Evolutionary conservation across 1,139 yeast genomes (phyloP), one percentile per base, ranked within the genome.

Genomic region (Tardiomyces blankii): DNA sequence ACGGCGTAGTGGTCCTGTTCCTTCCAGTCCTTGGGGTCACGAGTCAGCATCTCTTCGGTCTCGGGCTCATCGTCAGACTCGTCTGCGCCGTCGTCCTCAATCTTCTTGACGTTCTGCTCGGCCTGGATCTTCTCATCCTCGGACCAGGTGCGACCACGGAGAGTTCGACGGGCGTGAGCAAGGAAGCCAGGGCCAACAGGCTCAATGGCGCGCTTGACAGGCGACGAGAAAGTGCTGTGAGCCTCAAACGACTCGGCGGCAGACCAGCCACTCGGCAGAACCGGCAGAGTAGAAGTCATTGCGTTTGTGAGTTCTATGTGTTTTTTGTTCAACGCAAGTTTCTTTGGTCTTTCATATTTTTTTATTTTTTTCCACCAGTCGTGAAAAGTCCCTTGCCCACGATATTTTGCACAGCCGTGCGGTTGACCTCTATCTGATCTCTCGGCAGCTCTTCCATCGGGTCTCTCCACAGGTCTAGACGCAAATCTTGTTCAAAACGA

Each of bases 21-120:
- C 70, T 91, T 91, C 98, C 98, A 91, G 65, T 91, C 96, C 76
- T 95, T 84, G 61, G 98, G 96, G 64, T 91, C 97, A 60, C 85
- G 93, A 40, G 75, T 72, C 59, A 89, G 77, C 68, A 91, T 74
- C 45, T 77, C 82, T 43, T 72, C 77, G 52, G 73, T 76, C 51
- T 85, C 89, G 53, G 82, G 89, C 55, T 78, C 82, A 63, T 86
- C 95, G 45, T 84, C 88, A 56, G 80, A 75, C 57, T 80, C 86
- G 47, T 80, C 93, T 53, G 80, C 88, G 56, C 71, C 75, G 57
- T 74, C 70, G 55, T 77, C 82, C 60, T 85, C 94, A 50, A 81
- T 78, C 52, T 70, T 70, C 60, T 77, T 76, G 61, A 86, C 95
- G 67, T 86, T 86, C 69, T 80, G 82, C 65, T 82, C 94, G 51